phyloP scores from a whole-genome alignment of 768 basidiomycete species.

The Suillus subluteus region DNA sequence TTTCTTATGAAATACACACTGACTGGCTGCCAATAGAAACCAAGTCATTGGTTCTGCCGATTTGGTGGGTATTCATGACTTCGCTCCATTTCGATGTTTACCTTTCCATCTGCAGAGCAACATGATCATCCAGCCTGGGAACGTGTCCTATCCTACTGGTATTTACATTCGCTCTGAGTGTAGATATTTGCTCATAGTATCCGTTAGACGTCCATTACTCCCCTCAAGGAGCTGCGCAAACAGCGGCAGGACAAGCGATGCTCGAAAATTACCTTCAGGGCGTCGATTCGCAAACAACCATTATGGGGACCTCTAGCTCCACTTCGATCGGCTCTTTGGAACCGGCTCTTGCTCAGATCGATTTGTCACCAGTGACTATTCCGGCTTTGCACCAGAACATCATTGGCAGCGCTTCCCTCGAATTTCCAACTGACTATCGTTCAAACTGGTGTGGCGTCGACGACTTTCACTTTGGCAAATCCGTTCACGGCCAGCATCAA shows the following conservation, averaged over 20 bases:
- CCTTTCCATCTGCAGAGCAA: constrained; percentile 40
- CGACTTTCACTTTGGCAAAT: constrained; percentile 61
- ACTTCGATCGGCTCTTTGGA: constrained; percentile 66
- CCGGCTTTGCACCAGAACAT: constrained; percentile 67
- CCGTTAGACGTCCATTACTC: constrained; percentile 59
- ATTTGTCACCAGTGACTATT: constrained; percentile 61
- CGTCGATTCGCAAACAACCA: constrained; percentile 54
- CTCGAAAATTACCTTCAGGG: constrained; percentile 76
- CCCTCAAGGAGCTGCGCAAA: constrained; percentile 53
- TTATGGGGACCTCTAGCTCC: constrained; percentile 56
- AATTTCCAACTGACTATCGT: constrained; percentile 67
- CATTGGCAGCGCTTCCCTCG: constrained; percentile 56
- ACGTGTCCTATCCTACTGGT: constrained; percentile 59
- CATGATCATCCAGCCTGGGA: constrained; percentile 63
- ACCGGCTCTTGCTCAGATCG: constrained; percentile 61
- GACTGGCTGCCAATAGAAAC: constrained; percentile 35
- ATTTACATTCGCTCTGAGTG: constrained; percentile 8
- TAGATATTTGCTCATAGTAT: background rate
- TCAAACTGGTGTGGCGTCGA: constrained; percentile 59
- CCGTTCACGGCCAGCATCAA: constrained; percentile 77
- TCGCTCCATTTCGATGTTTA: background rate
- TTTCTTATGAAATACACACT: background rate
- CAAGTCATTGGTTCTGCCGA: constrained; percentile 62
- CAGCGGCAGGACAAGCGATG: constrained; percentile 55
- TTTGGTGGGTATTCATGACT: constrained; percentile 41